phyloP scores from a whole-genome alignment of 2,329 filamentous ascomycete genomes.

The Colletotrichum sojae region DNA sequence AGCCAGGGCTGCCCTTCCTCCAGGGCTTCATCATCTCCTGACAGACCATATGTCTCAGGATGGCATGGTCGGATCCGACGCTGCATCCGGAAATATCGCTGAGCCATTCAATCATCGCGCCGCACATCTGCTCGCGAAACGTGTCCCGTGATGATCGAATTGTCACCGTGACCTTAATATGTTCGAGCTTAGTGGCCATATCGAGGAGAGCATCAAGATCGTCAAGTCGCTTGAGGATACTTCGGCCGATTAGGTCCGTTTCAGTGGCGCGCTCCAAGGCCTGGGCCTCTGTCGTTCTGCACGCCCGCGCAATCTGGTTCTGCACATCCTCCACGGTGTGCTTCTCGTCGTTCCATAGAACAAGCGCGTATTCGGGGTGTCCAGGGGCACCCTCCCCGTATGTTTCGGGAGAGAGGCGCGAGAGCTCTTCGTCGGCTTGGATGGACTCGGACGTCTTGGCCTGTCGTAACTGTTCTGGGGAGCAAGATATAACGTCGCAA shows the following conservation, averaged over 20 bases:
- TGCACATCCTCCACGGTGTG: slow-evolving; percentile 94
- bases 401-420: slow-evolving; percentile 77
- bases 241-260: slow-evolving; percentile 89
- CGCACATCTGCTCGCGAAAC: slow-evolving; percentile 98
- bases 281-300: slow-evolving; percentile 77
- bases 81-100: slow-evolving; percentile 92
- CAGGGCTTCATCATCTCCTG: slow-evolving; percentile 92
- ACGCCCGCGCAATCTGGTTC: slow-evolving; percentile 91
- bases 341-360: slow-evolving; percentile 99
- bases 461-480: slow-evolving; percentile 92
- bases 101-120: slow-evolving; percentile 97
- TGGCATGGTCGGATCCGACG: slow-evolving; percentile 83
- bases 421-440: slow-evolving; percentile 83
- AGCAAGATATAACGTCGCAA: slow-evolving; percentile 97
- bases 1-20: slow-evolving; percentile 87
- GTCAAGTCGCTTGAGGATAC: slow-evolving; percentile 82
- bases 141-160: slow-evolving; percentile 94
- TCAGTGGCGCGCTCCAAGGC: slow-evolving; percentile 85
- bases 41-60: slow-evolving; percentile 86
- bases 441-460: slow-evolving; percentile 88
- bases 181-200: slow-evolving; percentile 89
- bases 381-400: slow-evolving; percentile 81
- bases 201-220: slow-evolving; percentile 81
- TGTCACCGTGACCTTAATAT: slow-evolving; percentile 96
- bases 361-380: slow-evolving; percentile 82